Percentiles rank a stretch among this genome's conserved stretches.
These are phyloP conservation scores for Cordyceps fumosorosea DNA, from an alignment of 2,329 filamentous ascomycete species.

Conservation along the genomic window DNA sequence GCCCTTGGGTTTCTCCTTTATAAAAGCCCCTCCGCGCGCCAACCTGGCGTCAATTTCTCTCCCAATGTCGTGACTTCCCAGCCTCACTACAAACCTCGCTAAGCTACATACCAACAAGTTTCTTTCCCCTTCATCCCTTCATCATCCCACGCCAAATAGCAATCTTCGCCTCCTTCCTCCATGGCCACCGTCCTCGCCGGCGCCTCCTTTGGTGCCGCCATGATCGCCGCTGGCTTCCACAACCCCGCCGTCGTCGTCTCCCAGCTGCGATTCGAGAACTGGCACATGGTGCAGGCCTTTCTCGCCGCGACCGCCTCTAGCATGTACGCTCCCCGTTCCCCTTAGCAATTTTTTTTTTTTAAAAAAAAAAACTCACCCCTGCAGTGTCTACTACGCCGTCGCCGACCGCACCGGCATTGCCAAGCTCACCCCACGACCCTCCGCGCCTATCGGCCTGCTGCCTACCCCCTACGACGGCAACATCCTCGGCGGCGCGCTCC, in stretches of 20 bases:
- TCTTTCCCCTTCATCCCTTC: neutral
- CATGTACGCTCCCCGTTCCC: conserved; percentile 37
- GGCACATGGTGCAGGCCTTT: conserved; percentile 61
- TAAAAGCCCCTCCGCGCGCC: too few relatives aligned
- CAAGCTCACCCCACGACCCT: conserved; percentile 39
- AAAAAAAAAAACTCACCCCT: neutral
- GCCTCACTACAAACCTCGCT: too few relatives aligned
- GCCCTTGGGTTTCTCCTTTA: neutral
- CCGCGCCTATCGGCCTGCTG: conserved; percentile 46
- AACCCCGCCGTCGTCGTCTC: conserved; percentile 52
- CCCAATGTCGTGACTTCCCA: conserved; percentile 4
- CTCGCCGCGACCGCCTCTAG: conserved; percentile 55
- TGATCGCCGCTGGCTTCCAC: conserved; percentile 54
- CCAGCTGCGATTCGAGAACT: conserved; percentile 55
- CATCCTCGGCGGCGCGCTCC: conserved; percentile 53
- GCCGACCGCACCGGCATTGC: conserved; percentile 38
- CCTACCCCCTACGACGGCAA: conserved; percentile 56
- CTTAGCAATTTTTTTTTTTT: neutral
- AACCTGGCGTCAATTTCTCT: neutral
- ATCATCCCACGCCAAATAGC: neutral
- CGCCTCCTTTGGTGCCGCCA: conserved; percentile 54
- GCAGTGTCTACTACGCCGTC: conserved; percentile 39
- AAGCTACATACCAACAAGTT: neutral
- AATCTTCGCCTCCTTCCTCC: neutral
- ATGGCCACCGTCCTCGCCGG: conserved; percentile 40